These are phyloP conservation scores for Sporothrix schenckii DNA, from an alignment of 2,329 filamentous ascomycete genomes.

Conservation along the genomic window DNA sequence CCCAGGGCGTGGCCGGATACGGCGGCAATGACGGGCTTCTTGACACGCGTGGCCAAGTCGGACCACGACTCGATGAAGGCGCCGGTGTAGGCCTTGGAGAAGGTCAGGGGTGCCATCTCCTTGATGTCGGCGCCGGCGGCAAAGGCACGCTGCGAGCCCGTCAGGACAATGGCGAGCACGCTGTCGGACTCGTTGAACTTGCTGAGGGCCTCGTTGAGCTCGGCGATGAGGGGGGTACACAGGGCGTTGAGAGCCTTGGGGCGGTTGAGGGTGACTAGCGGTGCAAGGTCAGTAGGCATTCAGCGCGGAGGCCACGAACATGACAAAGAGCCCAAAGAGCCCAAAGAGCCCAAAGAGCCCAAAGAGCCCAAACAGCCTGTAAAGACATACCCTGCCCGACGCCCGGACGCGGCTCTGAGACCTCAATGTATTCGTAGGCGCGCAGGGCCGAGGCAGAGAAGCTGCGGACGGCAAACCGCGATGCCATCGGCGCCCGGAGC, in stretches of 20 bases:
- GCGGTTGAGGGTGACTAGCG: slow-evolving; percentile 82
- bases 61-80: slow-evolving; percentile 98
- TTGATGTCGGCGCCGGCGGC: slow-evolving; percentile 98
- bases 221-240: slow-evolving; percentile 83
- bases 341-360: too few relatives aligned
- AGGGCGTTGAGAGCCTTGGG: slow-evolving; percentile 96
- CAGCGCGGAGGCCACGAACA: background rate
- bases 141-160: slow-evolving; percentile 86
- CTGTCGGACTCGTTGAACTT: slow-evolving; percentile 70
- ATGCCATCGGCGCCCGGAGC: slow-evolving; percentile 62
- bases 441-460: slow-evolving; percentile 52
- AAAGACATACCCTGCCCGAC: slow-evolving; percentile 77
- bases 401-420: slow-evolving; percentile 81
- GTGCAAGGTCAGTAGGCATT: background rate
- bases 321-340: too few relatives aligned
- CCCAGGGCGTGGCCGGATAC: slow-evolving; percentile 94
- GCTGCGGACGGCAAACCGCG: slow-evolving; percentile 51
- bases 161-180: slow-evolving; percentile 79
- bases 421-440: slow-evolving; percentile 78
- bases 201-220: slow-evolving; percentile 79
- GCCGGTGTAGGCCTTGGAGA: slow-evolving; percentile 80
- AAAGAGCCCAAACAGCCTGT: too few relatives aligned
- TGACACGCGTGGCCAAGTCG: slow-evolving; percentile 76
- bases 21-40: slow-evolving; percentile 92
- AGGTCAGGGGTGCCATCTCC: slow-evolving; percentile 93